A percentile compares a stretch with the other conserved stretches of the same genome.
Conservation (phyloP, 441 rosid genomes). For the Populus hybrid region DNA sequence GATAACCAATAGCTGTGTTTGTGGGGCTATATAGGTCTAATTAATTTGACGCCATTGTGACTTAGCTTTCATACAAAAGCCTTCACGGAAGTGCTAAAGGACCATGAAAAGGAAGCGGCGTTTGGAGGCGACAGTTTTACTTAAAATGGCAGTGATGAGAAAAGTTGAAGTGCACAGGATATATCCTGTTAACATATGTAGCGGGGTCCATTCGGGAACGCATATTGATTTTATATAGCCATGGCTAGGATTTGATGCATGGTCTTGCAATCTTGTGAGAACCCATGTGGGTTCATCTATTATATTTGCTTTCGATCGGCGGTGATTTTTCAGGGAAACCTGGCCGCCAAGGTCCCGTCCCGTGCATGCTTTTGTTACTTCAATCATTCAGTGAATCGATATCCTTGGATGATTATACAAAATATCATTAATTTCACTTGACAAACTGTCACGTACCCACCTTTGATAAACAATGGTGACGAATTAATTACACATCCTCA, state of each 20-base stretch:
- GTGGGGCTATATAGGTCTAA: background rate
- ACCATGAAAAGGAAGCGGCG: background rate
- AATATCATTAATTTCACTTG: too few species aligned
- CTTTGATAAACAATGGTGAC: too few species aligned
- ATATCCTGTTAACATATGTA: background rate
- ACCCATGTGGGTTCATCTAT: background rate
- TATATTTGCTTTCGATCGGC: background rate
- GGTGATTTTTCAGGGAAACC: background rate
- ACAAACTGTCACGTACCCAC: too few species aligned
- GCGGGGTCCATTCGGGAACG: background rate
- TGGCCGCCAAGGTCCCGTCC: background rate
- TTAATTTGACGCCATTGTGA: background rate
- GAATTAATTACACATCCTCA: too few species aligned
- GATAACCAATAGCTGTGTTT: slow-evolving; percentile 18
- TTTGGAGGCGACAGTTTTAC: background rate
- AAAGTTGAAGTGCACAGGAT: background rate
- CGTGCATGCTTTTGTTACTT: background rate
- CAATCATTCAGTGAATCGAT: too few species aligned
- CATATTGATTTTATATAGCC: background rate
- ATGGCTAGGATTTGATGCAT: background rate
- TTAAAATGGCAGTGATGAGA: slow-evolving; percentile 9
- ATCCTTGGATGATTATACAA: too few species aligned
- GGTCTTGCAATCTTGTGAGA: background rate
- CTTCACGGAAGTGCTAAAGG: slow-evolving; percentile 21
- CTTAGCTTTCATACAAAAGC: slow-evolving; percentile 20